Percentiles rank a stretch among this genome's conserved stretches.
Conservation (phyloP, 768 basidiomycete genomes). For the Gymnopilus junonius region DNA sequence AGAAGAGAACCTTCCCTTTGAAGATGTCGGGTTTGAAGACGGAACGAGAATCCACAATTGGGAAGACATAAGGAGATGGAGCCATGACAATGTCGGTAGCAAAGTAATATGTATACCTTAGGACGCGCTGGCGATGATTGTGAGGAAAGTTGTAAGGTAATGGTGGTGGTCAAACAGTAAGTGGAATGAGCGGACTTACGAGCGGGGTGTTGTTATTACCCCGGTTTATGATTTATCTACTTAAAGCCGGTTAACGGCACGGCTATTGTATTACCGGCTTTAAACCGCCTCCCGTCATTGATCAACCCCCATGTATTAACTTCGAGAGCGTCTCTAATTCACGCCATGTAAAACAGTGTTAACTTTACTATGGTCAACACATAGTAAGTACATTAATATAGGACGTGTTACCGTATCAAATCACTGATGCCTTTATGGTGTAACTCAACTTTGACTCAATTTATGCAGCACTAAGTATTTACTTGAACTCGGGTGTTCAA, state of each 20-base stretch:
- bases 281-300: too few relatives aligned
- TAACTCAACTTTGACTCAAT: too few relatives aligned
- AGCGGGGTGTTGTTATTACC: background rate
- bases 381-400: too few relatives aligned
- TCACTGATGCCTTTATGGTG: too few relatives aligned
- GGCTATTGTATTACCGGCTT: background rate
- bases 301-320: too few relatives aligned
- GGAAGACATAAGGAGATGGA: slow-evolving; percentile 42
- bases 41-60: slow-evolving; percentile 55
- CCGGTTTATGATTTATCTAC: background rate
- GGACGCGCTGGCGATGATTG: background rate
- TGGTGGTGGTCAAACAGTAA: background rate
- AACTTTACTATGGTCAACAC: too few relatives aligned
- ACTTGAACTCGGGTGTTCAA: background rate
- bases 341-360: too few relatives aligned
- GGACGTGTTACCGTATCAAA: too few relatives aligned
- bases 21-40: slow-evolving; percentile 84
- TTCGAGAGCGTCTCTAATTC: too few relatives aligned
- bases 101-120: background rate
- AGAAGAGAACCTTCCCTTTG: slow-evolving; percentile 89
- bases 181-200: background rate
- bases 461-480: background rate
- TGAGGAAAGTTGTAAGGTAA: background rate
- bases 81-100: slow-evolving; percentile 37
- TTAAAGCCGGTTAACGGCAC: background rate